A percentile compares a stretch with the other conserved stretches of the same genome.
Evolutionary conservation across 345 rosid genomes (phyloP).

Genomic region (Rhizophora mangle): DNA sequence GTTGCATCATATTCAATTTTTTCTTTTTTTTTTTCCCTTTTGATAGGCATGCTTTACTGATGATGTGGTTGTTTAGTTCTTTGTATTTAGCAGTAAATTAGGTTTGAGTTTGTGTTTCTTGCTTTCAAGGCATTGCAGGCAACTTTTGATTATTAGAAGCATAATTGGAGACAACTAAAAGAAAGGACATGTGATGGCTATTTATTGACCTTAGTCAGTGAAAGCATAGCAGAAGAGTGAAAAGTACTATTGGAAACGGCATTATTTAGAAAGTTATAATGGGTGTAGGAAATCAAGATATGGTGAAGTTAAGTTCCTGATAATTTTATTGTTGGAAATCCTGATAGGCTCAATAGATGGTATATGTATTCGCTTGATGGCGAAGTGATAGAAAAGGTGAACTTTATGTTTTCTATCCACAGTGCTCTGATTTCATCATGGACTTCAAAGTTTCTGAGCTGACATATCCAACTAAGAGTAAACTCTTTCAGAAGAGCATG

Average conservation of each 20-base stretch:
- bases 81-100: not conserved
- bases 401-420: not conserved
- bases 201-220: not conserved
- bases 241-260: not conserved
- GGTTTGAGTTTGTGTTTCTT: not conserved
- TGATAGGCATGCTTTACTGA: slow-evolving; percentile 1
- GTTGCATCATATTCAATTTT: not conserved
- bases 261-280: not conserved
- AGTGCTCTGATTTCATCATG: not conserved
- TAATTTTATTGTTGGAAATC: not conserved
- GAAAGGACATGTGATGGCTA: not conserved
- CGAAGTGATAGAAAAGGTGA: not conserved
- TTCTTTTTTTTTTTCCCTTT: not conserved
- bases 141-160: not conserved
- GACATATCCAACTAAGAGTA: not conserved
- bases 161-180: not conserved
- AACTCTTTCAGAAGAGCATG: not conserved
- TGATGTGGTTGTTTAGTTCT: not conserved
- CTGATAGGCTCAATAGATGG: not conserved
- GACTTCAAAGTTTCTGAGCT: not conserved
- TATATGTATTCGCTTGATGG: not conserved
- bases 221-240: not conserved
- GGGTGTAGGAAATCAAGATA: not conserved
- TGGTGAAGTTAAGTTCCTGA: not conserved
- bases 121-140: not conserved